phyloP scores from a whole-genome alignment of 2,329 filamentous ascomycete genomes.

The Alternaria sp. region DNA sequence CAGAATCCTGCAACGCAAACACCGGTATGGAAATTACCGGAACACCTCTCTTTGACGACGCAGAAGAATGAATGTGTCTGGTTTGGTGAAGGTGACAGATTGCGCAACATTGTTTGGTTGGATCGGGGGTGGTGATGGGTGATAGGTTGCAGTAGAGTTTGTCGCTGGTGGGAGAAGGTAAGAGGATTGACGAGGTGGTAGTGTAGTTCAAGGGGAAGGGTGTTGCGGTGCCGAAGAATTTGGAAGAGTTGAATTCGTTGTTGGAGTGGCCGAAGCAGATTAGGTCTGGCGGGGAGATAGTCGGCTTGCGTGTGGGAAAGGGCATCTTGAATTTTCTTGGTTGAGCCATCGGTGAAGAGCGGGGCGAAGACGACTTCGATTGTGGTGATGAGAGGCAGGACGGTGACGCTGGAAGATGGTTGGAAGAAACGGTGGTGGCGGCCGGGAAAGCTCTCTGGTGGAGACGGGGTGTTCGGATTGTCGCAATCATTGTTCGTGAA shows the following conservation, averaged over 20 bases:
- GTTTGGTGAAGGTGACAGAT: background rate
- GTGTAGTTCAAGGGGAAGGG: background rate
- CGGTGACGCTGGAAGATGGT: background rate
- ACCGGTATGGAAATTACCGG: background rate
- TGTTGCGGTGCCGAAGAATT: background rate
- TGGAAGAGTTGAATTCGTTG: background rate
- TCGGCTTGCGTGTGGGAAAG: background rate
- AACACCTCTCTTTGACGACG: background rate
- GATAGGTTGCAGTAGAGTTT: background rate
- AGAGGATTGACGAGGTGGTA: background rate
- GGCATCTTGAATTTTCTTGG: background rate
- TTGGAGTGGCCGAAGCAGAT: background rate
- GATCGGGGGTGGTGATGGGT: background rate
- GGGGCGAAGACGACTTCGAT: background rate
- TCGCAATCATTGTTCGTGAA: background rate
- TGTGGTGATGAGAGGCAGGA: background rate
- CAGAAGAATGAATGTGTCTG: background rate
- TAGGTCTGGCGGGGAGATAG: background rate
- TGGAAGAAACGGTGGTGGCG: no score
- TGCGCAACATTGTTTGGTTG: background rate
- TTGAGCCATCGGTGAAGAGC: no score
- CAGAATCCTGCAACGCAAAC: rapidly evolving
- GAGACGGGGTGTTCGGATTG: background rate
- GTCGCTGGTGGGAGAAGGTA: background rate
- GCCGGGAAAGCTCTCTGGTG: background rate